These are phyloP conservation scores for Capsaspora owczarzaki DNA, from an alignment of 78 protist species.

Conservation along the genomic window DNA sequence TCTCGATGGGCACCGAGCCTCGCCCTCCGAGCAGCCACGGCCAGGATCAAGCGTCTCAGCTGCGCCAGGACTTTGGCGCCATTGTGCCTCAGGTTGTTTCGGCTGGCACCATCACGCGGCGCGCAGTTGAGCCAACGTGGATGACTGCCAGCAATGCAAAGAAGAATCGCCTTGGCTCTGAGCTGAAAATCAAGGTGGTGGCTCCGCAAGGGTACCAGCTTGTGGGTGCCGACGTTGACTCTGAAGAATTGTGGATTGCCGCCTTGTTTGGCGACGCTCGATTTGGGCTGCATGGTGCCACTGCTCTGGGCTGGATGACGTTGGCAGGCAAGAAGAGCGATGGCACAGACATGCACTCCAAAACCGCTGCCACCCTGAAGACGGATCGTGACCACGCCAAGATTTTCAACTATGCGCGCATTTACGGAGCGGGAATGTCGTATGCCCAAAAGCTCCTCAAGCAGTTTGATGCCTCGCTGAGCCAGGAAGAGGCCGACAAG, in stretches of 20 bases:
- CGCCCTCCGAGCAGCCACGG: too few species aligned
- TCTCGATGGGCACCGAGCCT: too few species aligned
- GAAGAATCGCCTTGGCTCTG: slow-evolving; percentile 3
- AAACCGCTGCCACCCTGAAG: slow-evolving; percentile 5
- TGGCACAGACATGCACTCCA: slow-evolving; percentile 23
- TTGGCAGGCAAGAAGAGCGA: slow-evolving; percentile 13
- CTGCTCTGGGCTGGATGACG: slow-evolving; percentile 37
- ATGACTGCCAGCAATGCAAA: slow-evolving; percentile 28
- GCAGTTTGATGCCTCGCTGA: background rate
- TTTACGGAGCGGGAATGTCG: slow-evolving; percentile 6
- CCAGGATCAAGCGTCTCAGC: too few species aligned
- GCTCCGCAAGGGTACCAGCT: slow-evolving; percentile 35
- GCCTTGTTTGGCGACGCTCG: slow-evolving; percentile 15
- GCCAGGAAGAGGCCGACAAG: background rate
- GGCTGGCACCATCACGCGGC: slow-evolving; percentile 36
- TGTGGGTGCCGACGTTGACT: slow-evolving; percentile 48
- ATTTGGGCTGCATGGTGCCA: slow-evolving; percentile 6
- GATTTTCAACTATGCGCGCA: slow-evolving; percentile 34
- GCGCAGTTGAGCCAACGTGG: slow-evolving; percentile 44
- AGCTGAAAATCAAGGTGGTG: slow-evolving; percentile 28
- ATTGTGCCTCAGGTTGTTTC: slow-evolving; percentile 14
- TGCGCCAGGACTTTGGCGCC: background rate
- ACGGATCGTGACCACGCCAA: slow-evolving; percentile 13
- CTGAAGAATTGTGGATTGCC: slow-evolving; percentile 34
- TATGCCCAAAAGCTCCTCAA: background rate